These are phyloP conservation scores for Brasilioporus rufonigricans DNA, from an alignment of 768 basidiomycete genomes.

Conservation along the genomic window DNA sequence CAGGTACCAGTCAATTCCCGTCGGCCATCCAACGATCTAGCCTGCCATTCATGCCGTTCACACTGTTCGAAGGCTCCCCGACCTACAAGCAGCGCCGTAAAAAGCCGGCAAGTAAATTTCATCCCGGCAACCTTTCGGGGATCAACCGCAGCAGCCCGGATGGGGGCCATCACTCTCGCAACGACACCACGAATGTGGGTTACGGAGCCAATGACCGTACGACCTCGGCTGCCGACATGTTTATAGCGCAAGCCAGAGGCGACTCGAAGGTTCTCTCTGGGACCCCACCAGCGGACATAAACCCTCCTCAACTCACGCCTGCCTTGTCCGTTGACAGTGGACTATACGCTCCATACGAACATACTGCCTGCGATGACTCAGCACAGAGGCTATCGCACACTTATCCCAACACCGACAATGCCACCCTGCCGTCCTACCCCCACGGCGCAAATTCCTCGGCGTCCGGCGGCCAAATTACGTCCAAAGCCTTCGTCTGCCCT, in stretches of 20 bases:
- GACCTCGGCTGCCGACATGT: conserved; percentile 65
- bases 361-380: conserved; percentile 16
- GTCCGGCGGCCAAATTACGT: conserved; percentile 35
- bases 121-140: conserved; percentile 26
- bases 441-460: conserved; percentile 21
- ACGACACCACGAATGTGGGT: conserved; percentile 13
- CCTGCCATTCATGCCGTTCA: conserved; percentile 57
- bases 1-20: conserved; percentile 12
- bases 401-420: conserved; percentile 17
- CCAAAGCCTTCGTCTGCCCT: conserved; percentile 78
- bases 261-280: conserved; percentile 38
- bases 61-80: conserved; percentile 81
- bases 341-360: conserved; percentile 17
- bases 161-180: conserved; percentile 19
- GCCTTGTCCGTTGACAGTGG: conserved; percentile 25
- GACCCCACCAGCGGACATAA: conserved; percentile 19
- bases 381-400: conserved; percentile 16
- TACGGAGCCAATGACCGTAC: conserved; percentile 29
- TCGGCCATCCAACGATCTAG: conserved; percentile 19
- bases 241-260: conserved; percentile 57
- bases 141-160: conserved; percentile 25
- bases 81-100: conserved; percentile 88
- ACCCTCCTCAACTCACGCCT: conserved; percentile 19
- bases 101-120: conserved; percentile 50
- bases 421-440: conserved; percentile 18